These are phyloP conservation scores for Penicillium fimorum DNA, from an alignment of 495 filamentous ascomycete species.

Conservation along the genomic window DNA sequence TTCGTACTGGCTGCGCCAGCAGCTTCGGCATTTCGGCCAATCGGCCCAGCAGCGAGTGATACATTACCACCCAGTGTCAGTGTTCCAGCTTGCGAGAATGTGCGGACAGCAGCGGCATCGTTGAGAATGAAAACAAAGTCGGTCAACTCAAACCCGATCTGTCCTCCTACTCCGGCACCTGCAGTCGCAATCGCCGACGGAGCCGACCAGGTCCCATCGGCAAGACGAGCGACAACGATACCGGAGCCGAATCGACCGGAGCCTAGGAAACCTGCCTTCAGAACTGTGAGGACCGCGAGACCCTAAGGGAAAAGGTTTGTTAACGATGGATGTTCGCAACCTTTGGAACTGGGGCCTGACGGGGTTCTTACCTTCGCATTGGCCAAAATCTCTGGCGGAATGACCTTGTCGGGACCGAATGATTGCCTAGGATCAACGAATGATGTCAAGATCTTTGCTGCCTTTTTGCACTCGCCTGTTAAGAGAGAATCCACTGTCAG, in stretches of 20 bases:
- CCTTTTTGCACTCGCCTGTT: slow-evolving; percentile 84
- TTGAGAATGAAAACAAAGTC: slow-evolving; percentile 99
- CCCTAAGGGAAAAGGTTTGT: slow-evolving; percentile 56
- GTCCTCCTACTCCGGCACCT: slow-evolving; percentile 91
- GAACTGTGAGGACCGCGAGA: slow-evolving; percentile 88
- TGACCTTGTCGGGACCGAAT: slow-evolving; percentile 96
- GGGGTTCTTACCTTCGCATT: slow-evolving; percentile 73
- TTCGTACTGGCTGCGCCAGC: slow-evolving; percentile 89
- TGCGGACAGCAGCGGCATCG: slow-evolving; percentile 84
- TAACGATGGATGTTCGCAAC: slow-evolving; percentile 1
- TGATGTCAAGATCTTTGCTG: slow-evolving; percentile 87
- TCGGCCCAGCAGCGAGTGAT: slow-evolving; percentile 88
- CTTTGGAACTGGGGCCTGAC: slow-evolving; percentile 10
- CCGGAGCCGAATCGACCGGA: slow-evolving; percentile 91
- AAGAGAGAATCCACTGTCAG: slow-evolving; percentile 21
- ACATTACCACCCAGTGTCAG: slow-evolving; percentile 95
- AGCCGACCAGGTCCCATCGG: slow-evolving; percentile 90
- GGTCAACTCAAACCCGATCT: slow-evolving; percentile 96
- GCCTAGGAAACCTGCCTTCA: slow-evolving; percentile 95
- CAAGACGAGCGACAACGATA: slow-evolving; percentile 87
- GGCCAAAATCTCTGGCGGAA: slow-evolving; percentile 85
- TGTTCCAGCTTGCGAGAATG: slow-evolving; percentile 88
- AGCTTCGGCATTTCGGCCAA: slow-evolving; percentile 94
- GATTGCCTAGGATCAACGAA: slow-evolving; percentile 93
- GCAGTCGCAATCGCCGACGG: slow-evolving; percentile 88